phyloP scores from a whole-genome alignment of 345 rosid genomes.

The Sisymbrium altissimum region DNA sequence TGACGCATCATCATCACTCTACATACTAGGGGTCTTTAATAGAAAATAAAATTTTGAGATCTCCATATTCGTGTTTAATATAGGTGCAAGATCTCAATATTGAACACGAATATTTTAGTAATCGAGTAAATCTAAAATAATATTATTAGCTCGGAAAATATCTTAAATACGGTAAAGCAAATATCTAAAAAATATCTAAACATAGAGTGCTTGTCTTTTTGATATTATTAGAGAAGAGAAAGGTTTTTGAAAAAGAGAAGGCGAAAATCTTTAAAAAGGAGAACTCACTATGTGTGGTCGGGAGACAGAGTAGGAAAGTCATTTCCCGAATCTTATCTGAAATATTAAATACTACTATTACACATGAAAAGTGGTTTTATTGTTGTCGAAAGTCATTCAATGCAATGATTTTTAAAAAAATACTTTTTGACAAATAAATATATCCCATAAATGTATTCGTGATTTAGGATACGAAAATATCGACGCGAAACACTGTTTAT shows the following conservation, averaged over 20 bases:
- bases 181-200: slow-evolving; percentile 9
- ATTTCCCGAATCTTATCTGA: not conserved
- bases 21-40: not conserved
- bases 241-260: not conserved
- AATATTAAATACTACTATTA: not conserved
- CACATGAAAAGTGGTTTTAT: not conserved
- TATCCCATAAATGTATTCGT: no score
- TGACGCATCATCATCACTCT: not conserved
- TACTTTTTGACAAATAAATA: not conserved
- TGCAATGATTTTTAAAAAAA: not conserved
- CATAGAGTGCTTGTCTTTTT: not conserved
- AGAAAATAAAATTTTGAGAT: not conserved
- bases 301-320: not conserved
- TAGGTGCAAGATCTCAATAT: not conserved
- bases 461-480: no score
- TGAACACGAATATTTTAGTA: not conserved
- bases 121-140: not conserved
- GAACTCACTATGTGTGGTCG: not conserved
- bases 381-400: not conserved
- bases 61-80: not conserved
- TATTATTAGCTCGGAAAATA: not conserved
- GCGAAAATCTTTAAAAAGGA: not conserved
- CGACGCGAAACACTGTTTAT: no score
- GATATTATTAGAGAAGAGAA: not conserved
- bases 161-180: not conserved